These are phyloP conservation scores for Polychaeton citri DNA, from an alignment of 2,329 filamentous ascomycete genomes.

Conservation along the genomic window DNA sequence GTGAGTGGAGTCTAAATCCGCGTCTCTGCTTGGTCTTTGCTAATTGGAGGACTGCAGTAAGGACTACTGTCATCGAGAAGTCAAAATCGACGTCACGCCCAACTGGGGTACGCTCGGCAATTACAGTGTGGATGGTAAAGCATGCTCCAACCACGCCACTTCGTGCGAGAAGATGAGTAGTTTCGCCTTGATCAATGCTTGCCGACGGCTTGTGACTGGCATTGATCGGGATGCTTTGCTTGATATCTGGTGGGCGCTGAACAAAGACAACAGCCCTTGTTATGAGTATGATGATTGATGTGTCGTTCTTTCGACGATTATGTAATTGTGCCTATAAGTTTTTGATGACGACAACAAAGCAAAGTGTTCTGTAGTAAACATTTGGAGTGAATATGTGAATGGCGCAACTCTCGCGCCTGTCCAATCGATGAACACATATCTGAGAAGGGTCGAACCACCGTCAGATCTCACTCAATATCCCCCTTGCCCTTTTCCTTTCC, in stretches of 20 bases:
- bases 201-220: neutral
- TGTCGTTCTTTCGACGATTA: too few relatives aligned
- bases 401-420: too few relatives aligned
- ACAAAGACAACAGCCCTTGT: neutral
- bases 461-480: conserved; percentile 13
- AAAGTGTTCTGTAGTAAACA: too few relatives aligned
- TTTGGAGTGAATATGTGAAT: too few relatives aligned
- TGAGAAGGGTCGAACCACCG: too few relatives aligned
- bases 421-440: too few relatives aligned
- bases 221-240: neutral
- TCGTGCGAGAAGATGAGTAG: neutral
- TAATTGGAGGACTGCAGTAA: neutral
- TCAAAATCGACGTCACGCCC: neutral
- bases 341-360: too few relatives aligned
- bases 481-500: conserved; percentile 60
- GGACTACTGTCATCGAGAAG: neutral
- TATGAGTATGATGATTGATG: neutral
- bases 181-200: neutral
- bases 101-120: neutral
- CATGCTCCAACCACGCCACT: neutral
- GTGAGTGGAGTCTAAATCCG: too few relatives aligned
- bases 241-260: neutral
- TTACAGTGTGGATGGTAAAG: neutral
- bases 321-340: too few relatives aligned
- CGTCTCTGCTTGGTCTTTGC: neutral